Base-by-base conservation (phyloP, 805 yeast species). In the Scheffersomyces spartinae region DNA sequence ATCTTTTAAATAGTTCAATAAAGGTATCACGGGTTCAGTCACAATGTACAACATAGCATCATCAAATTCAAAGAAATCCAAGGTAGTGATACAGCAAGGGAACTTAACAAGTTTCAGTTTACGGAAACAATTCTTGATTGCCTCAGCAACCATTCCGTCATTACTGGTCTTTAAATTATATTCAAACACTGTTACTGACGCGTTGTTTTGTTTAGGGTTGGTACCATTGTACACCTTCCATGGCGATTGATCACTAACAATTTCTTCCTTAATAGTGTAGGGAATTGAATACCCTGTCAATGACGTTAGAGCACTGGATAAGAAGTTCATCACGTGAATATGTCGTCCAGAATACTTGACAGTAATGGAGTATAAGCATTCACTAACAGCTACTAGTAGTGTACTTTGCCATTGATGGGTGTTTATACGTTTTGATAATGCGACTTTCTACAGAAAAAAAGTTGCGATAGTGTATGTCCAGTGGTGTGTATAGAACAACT, bases 281-380 rank as follows among this genome's bases (percentile, higher is more conserved):
- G 84, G 83, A 17, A 76, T 68, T 2, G 73, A 53, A 2, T 51
- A 42, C 3, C 77, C 75, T 7, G 80, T 68, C 13, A 74, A 46
- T 3, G 72, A 57, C 23, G 68, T 68, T 15, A 76, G 51, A 1
- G 85, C 69, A 32, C 68, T 73, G 2, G 81, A 51, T n/a, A 78
- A 53, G 39, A 78, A 79, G 50, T 78, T 76, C 86, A 78, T 78
- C 16, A n/a, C n/a, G n/a, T n/a, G n/a, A n/a, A n/a, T n/a, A n/a
- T n/a, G n/a, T n/a, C n/a, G n/a, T n/a, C n/a, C n/a, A n/a, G n/a
- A n/a, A n/a, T n/a, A n/a, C n/a, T n/a, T n/a, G n/a, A n/a, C n/a
- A n/a, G n/a, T n/a, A n/a, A n/a, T n/a, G n/a, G n/a, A n/a, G n/a
- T n/a, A n/a, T n/a, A n/a, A n/a, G n/a, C n/a, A n/a, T n/a, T n/a